phyloP scores from a whole-genome alignment of 495 filamentous ascomycete species.

The Cercophora scortea region DNA sequence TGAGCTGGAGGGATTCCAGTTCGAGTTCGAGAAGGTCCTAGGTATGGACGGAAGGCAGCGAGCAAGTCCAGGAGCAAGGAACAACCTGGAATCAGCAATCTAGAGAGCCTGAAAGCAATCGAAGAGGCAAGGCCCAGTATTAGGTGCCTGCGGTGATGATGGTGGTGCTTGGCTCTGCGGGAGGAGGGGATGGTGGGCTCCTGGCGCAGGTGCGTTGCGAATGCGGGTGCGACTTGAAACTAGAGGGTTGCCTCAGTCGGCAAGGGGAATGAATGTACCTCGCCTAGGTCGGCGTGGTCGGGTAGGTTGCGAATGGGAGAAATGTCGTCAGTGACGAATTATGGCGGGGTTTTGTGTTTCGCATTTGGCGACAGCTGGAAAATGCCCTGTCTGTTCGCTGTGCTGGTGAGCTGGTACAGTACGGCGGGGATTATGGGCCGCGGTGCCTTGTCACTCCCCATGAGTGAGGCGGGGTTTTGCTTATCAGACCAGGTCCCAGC shows the following conservation, averaged over 20 bases:
- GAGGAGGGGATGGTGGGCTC: not conserved
- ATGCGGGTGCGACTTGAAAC: not conserved
- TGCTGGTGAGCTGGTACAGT: too few species aligned
- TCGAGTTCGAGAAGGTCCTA: too few species aligned
- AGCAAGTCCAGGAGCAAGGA: too few species aligned
- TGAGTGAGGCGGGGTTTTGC: conserved; percentile 2
- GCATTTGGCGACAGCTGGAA: conserved; percentile 16
- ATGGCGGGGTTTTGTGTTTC: conserved; percentile 32
- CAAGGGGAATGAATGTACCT: too few species aligned
- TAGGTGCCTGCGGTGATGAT: too few species aligned
- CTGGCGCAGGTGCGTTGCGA: not conserved
- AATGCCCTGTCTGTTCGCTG: conserved; percentile 8
- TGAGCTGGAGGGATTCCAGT: too few species aligned
- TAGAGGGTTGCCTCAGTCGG: not conserved
- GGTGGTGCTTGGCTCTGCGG: too few species aligned
- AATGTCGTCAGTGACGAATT: conserved; percentile 28
- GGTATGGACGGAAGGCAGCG: too few species aligned
- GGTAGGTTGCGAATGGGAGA: conserved; percentile 4
- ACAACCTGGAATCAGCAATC: too few species aligned
- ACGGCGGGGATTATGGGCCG: conserved; percentile 5
- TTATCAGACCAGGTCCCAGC: too few species aligned
- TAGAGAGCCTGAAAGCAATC: too few species aligned
- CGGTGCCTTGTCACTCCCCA: conserved; percentile 10
- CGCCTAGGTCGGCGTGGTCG: not conserved
- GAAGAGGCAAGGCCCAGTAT: too few species aligned